Percentiles rank a stretch among this genome's conserved stretches.
Conservation (phyloP, 192 early-diverging fungal genomes). For the Chytriomyces confervae region DNA sequence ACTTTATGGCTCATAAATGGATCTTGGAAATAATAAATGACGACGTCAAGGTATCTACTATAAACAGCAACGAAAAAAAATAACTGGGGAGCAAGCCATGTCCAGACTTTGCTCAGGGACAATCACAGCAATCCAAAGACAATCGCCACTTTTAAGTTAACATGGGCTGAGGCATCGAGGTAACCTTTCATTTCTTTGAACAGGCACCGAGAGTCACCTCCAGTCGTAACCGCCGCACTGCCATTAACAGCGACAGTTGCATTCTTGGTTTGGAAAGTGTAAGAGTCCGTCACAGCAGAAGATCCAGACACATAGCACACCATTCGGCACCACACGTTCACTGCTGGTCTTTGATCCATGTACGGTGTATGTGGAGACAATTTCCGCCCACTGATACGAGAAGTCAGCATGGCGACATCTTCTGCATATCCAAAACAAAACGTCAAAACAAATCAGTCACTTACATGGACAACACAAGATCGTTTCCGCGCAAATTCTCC, state of each 20-base stretch:
- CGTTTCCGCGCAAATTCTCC: neutral
- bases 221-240: neutral
- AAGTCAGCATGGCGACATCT: too few species aligned
- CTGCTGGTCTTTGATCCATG: slow-evolving; percentile 11
- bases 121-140: slow-evolving; percentile 22
- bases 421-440: neutral
- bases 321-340: slow-evolving; percentile 27
- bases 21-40: too few species aligned
- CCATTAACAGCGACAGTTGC: neutral
- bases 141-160: slow-evolving; percentile 7
- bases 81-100: too few species aligned
- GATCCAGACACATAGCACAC: slow-evolving; percentile 4
- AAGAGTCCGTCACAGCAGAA: slow-evolving; percentile 22
- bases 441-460: neutral
- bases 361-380: slow-evolving; percentile 23
- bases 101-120: too few species aligned
- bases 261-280: slow-evolving; percentile 22
- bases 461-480: slow-evolving; percentile 15
- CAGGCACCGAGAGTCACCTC: neutral
- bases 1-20: too few species aligned
- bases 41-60: too few species aligned
- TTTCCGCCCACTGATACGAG: slow-evolving; percentile 10
- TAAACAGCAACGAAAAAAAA: neutral
- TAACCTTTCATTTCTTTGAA: neutral
- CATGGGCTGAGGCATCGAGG: too few species aligned